A percentile compares a stretch with the other conserved stretches of the same genome.
Conservation (phyloP, 179 eudicot species). For the Vitellaria paradoxa region DNA sequence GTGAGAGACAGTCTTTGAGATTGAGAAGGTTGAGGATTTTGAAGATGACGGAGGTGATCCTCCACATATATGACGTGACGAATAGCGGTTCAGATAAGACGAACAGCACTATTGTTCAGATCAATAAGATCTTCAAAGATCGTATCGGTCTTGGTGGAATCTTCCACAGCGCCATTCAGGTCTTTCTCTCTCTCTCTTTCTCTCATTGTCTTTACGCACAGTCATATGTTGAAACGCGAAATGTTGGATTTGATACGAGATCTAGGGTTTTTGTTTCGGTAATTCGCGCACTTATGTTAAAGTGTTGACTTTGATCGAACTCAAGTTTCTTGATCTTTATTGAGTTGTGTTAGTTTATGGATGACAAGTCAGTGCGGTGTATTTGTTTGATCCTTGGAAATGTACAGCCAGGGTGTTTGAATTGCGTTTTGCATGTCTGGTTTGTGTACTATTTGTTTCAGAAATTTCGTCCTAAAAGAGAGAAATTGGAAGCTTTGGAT, state of each 20-base stretch:
- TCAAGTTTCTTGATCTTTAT: background rate
- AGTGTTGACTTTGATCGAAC: background rate
- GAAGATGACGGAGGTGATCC: conserved; percentile 70
- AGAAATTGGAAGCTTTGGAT: background rate
- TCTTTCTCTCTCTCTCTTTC: conserved; percentile 12
- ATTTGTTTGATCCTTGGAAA: too few species aligned
- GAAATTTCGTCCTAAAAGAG: background rate
- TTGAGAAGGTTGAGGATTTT: background rate
- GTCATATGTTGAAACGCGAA: background rate
- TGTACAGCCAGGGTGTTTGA: background rate
- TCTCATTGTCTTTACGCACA: background rate
- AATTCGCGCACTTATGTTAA: background rate
- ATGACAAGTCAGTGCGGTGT: too few species aligned
- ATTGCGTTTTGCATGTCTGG: background rate
- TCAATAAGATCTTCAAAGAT: conserved; percentile 96
- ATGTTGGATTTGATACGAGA: conserved; percentile 19
- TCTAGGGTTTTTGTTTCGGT: conserved; percentile 37
- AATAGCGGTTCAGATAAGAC: conserved; percentile 90
- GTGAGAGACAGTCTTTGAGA: background rate
- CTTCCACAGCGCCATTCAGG: conserved; percentile 97
- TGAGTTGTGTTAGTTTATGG: too few species aligned
- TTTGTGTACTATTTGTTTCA: background rate
- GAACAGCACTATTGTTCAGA: conserved; percentile 82
- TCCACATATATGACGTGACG: conserved; percentile 92
- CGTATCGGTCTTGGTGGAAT: conserved; percentile 97